Base-by-base conservation (phyloP, 2,329 filamentous ascomycete genomes). In the Fusarium subtropicale region DNA sequence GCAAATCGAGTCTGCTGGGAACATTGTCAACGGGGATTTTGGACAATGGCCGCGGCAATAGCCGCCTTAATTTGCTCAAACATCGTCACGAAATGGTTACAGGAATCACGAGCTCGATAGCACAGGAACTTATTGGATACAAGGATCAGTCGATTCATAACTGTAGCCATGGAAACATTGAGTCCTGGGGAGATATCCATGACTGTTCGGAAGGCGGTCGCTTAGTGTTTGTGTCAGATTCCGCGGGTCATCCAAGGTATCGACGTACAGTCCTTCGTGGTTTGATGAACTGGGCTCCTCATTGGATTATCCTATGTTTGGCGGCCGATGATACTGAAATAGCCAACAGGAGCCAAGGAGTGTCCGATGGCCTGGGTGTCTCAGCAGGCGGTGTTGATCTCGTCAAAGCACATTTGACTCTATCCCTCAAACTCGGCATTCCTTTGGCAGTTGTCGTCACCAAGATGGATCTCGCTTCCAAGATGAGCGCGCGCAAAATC, bases 141-240 rank as follows among this genome's bases (percentile, higher is more conserved):
- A 85, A 86, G 42, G 81, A 83, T 6, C 76, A 76, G 28, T 76
- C 76, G 12, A 85, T 96, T 39, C 84, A 97, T 74, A 98, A 97
- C 77, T 98, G 97, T 77, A 90, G 92, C 5, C 91, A 91, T 63
- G 90, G 90, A 16, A 93, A 97, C 76, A 90, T 97, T 47, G 92
- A 93, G 61, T 94, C 94, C 1, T 99, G 96, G 96, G 90, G 92
- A 55, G 95, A 97, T 76, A 96, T 98, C 54, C 96, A 99, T 77
- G 90, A 92, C 38, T 87, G 90, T 50, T 88, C 93, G 1, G 88
- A 90, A 64, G 81, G 85, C 61, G 92, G 91, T 4, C 90, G 94
- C 22, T 81, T 99, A 5, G 93, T 96, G 7, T 94, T 97, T 71
- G 84, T 98, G 9, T 93, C 94, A 1, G 96, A 99, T 79, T 97